Conservation (phyloP, 192 early-diverging fungal genomes). For the Chytriomyces sp. region DNA sequence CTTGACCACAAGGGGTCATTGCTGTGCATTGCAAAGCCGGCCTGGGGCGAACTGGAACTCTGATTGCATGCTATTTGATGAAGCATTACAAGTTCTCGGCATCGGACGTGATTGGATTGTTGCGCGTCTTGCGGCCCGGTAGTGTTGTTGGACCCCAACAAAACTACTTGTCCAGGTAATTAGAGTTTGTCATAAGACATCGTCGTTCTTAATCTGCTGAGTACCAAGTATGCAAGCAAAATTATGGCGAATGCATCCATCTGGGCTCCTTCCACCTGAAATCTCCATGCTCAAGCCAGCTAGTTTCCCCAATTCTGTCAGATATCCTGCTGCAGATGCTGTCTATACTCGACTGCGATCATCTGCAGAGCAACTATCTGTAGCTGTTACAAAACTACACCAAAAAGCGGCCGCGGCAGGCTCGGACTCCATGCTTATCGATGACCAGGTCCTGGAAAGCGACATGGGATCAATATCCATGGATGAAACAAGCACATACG, state of each 20-base stretch:
- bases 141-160: conserved; percentile 76
- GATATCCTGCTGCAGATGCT: conserved; percentile 8
- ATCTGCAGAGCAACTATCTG: conserved; percentile 3
- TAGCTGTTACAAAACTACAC: neutral
- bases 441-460: conserved; percentile 4
- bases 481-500: neutral
- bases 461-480: conserved; percentile 7
- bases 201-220: neutral
- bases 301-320: conserved; percentile 36
- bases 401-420: neutral
- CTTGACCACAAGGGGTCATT: conserved; percentile 52
- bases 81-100: conserved; percentile 71
- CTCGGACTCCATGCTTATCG: conserved; percentile 16
- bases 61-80: conserved; percentile 68
- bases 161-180: conserved; percentile 68
- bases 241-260: conserved; percentile 53
- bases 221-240: conserved; percentile 51
- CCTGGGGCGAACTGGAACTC: conserved; percentile 58
- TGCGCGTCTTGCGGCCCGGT: conserved; percentile 69
- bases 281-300: conserved; percentile 46
- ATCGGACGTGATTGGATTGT: conserved; percentile 63
- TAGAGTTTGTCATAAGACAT: neutral
- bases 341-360: neutral
- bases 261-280: conserved; percentile 31
- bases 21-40: conserved; percentile 69